Evolutionary conservation across 768 basidiomycete genomes (phyloP).

Genomic region (Xerocomellus chrysenteron): DNA sequence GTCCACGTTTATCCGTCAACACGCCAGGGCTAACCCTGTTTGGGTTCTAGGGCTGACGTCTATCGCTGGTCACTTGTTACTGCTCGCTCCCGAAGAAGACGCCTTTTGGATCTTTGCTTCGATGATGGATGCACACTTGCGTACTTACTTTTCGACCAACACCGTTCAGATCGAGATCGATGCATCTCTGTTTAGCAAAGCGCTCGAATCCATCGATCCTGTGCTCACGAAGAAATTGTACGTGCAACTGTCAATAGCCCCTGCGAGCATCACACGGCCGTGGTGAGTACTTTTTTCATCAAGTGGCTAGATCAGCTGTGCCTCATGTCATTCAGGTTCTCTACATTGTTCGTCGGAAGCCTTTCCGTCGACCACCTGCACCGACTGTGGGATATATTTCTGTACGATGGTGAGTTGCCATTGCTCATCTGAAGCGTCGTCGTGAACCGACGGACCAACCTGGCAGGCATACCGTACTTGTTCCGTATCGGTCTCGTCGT

Average conservation of each 20-base stretch:
- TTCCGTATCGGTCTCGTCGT: slow-evolving; percentile 73
- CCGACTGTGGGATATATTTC: slow-evolving; percentile 80
- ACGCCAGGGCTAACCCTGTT: not conserved
- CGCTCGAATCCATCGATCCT: slow-evolving; percentile 63
- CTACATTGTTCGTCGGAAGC: slow-evolving; percentile 64
- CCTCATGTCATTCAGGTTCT: slow-evolving; percentile 52
- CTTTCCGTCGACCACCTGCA: slow-evolving; percentile 66
- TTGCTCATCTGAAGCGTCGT: not conserved
- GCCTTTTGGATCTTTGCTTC: slow-evolving; percentile 90
- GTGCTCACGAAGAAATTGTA: slow-evolving; percentile 65
- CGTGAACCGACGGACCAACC: not conserved
- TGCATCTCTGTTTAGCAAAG: slow-evolving; percentile 64
- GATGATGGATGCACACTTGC: slow-evolving; percentile 81
- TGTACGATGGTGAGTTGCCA: slow-evolving; percentile 66
- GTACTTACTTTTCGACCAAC: slow-evolving; percentile 67
- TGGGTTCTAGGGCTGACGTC: slow-evolving; percentile 55
- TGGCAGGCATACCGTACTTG: slow-evolving; percentile 67
- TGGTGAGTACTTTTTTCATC: slow-evolving; percentile 47
- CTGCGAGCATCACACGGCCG: slow-evolving; percentile 55
- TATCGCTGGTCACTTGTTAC: slow-evolving; percentile 68
- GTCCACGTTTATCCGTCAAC: not conserved
- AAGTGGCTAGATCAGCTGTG: not conserved
- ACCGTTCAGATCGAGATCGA: slow-evolving; percentile 74
- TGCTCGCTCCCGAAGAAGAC: slow-evolving; percentile 82
- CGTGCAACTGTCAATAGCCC: slow-evolving; percentile 58